phyloP scores from a whole-genome alignment of 2,329 filamentous ascomycete species.

The Metarhizium anisopliae region DNA sequence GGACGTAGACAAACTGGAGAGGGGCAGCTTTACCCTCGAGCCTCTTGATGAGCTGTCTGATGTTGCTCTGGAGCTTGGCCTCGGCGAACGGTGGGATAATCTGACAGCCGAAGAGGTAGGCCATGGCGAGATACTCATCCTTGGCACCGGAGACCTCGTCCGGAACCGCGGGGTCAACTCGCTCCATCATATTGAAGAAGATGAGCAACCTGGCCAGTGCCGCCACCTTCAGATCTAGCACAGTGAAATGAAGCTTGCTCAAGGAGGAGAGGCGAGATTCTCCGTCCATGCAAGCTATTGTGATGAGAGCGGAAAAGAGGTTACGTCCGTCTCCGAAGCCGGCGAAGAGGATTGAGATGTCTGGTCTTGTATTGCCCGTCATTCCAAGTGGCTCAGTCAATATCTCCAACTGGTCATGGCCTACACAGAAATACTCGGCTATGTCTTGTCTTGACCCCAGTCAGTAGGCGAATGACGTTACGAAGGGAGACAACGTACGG shows the following conservation, averaged over 20 bases:
- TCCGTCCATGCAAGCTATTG: not conserved
- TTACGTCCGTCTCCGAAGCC: constrained; percentile 16
- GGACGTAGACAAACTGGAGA: not conserved
- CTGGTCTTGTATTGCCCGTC: not conserved
- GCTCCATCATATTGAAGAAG: constrained; percentile 10
- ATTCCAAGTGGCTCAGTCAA: not conserved
- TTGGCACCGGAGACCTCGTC: constrained; percentile 1
- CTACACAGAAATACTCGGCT: not conserved
- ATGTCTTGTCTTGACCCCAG: not conserved
- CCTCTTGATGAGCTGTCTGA: constrained; percentile 8
- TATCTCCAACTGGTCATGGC: not conserved
- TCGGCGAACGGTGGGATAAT: constrained; percentile 12
- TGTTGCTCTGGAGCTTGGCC: constrained; percentile 10
- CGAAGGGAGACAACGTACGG: not conserved
- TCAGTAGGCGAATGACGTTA: not conserved
- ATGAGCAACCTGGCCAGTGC: constrained; percentile 14
- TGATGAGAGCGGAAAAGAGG: constrained; percentile 11
- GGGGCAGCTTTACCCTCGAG: constrained; percentile 8
- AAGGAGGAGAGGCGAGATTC: not conserved
- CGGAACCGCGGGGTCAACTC: not conserved
- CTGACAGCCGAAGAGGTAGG: constrained; percentile 12
- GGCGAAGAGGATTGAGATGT: constrained; percentile 13
- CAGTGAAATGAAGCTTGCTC: constrained; percentile 11
- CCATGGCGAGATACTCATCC: constrained; percentile 9
- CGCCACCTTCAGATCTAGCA: constrained; percentile 15